phyloP scores from a whole-genome alignment of 352 stramenopile species.

The Pythium phragmiticola region DNA sequence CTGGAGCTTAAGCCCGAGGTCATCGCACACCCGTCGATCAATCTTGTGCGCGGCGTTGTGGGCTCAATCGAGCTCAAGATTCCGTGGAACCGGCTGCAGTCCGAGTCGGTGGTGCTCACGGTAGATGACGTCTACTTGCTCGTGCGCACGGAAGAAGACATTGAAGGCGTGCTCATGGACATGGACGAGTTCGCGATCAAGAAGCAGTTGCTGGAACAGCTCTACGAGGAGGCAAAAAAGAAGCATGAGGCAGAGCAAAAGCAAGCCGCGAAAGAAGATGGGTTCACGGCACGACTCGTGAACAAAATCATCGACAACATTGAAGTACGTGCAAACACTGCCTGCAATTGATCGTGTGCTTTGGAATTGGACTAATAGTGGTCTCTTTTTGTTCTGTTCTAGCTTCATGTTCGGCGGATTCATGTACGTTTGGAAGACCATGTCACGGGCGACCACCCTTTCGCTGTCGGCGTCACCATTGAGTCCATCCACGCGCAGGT shows the following conservation, averaged over 20 bases:
- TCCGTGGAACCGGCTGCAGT: slow-evolving; percentile 87
- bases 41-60: slow-evolving; percentile 74
- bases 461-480: slow-evolving; percentile 77
- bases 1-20: slow-evolving; percentile 81
- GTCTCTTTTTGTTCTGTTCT: background rate
- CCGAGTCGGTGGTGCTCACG: slow-evolving; percentile 84
- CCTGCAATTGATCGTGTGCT: background rate
- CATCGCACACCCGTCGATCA: slow-evolving; percentile 58
- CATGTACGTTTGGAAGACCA: slow-evolving; percentile 82
- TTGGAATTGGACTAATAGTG: background rate
- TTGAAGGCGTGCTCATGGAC: slow-evolving; percentile 69
- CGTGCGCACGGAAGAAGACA: slow-evolving; percentile 74
- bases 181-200: slow-evolving; percentile 84
- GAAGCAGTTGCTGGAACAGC: slow-evolving; percentile 79
- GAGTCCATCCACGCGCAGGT: slow-evolving; percentile 81
- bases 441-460: slow-evolving; percentile 76
- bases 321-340: slow-evolving; percentile 39
- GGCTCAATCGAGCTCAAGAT: slow-evolving; percentile 90
- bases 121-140: slow-evolving; percentile 87
- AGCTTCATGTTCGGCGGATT: slow-evolving; percentile 85
- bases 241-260: slow-evolving; percentile 45
- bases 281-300: slow-evolving; percentile 71
- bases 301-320: slow-evolving; percentile 91
- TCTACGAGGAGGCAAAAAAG: slow-evolving; percentile 70
- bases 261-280: slow-evolving; percentile 42